Evolutionary conservation across 176 grass and related monocot species (phyloP), one percentile per base, ranked within the genome.

Genomic region (Poa pratensis): DNA sequence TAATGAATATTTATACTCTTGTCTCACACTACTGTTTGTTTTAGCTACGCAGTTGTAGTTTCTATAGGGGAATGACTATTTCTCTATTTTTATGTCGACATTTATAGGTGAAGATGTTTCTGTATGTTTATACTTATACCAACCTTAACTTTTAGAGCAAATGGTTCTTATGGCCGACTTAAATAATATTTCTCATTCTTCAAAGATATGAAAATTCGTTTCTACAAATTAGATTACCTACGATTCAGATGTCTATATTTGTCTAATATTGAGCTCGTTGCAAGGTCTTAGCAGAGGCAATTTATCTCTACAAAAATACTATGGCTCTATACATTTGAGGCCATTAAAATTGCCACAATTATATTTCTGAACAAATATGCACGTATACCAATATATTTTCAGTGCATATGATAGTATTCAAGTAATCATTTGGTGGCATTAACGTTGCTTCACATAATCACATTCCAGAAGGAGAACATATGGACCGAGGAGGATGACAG

Each of bases 401-500:
- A 51, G 15, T 28, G 26, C 11, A 63, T 74, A 30, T 19, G 46
- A 48, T 52, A 32, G 17, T 19, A 30, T 75, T 75, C 72, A 34
- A 32, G 9, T 75, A 60, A 69, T 26, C 16, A 62, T 91, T 73
- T 16, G 16, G 23, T 49, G 19, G 1, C 3, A 34, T 54, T 84
- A 70, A 46, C 24, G 34, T 66, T n/a, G 42, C 13, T 74, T 82
- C 24, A 64, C 79, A 77, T 9, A 63, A 69, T 82, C 43, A 53
- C 83, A 73, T 7, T 69, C 46, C 87, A 94, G 82, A 98, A 93
- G 34, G 89, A 90, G 42, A 83, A 92, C 49, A 48, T 73, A 1
- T 98, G 91, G 93, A 92, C 83, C 0, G 86, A 86, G 80, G 93
- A 91, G 4, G 93, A 95, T 7, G 96, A 98, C 57, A 85, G 7